These are phyloP conservation scores for Magnaporthales sp. DNA, from an alignment of 2,329 filamentous ascomycete species.

Conservation along the genomic window DNA sequence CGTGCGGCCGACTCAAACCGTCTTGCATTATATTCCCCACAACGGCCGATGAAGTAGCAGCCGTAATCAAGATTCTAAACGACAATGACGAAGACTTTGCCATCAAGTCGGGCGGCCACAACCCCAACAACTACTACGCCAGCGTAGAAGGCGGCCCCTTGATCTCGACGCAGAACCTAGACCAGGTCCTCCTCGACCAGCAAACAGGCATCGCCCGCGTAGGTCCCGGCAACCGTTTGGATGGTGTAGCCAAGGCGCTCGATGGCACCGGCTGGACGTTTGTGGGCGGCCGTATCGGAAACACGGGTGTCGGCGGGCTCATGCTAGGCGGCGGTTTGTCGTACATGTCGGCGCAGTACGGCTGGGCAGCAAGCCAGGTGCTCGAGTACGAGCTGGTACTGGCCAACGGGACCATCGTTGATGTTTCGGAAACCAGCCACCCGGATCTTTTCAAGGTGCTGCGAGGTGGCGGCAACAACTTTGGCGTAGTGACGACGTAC, in stretches of 20 bases:
- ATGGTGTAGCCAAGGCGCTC: conserved; percentile 26
- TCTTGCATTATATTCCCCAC: conserved; percentile 14
- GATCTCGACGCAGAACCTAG: conserved; percentile 32
- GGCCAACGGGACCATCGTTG: conserved; percentile 25
- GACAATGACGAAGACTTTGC: conserved; percentile 28
- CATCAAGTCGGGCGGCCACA: conserved; percentile 38
- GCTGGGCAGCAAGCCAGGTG: conserved; percentile 28
- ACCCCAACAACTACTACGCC: conserved; percentile 31
- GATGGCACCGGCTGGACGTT: conserved; percentile 21
- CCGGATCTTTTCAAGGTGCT: conserved; percentile 30
- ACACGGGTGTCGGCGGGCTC: conserved; percentile 25
- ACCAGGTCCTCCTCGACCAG: conserved; percentile 21
- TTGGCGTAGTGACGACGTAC: conserved; percentile 15
- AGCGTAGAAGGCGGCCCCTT: conserved; percentile 31
- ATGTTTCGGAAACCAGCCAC: conserved; percentile 22
- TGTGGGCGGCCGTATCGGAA: conserved; percentile 25
- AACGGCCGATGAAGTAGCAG: conserved; percentile 11
- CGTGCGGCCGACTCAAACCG: conserved; percentile 12
- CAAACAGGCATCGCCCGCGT: conserved; percentile 24
- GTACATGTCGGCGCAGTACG: conserved; percentile 18
- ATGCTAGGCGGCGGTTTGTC: conserved; percentile 25
- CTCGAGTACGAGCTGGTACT: conserved; percentile 29
- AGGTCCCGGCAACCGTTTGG: conserved; percentile 27
- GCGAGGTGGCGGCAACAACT: conserved; percentile 27
- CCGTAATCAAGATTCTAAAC: conserved; percentile 10